phyloP scores from a whole-genome alignment of 2,329 filamentous ascomycete genomes.

The Lachnellula hyalina region DNA sequence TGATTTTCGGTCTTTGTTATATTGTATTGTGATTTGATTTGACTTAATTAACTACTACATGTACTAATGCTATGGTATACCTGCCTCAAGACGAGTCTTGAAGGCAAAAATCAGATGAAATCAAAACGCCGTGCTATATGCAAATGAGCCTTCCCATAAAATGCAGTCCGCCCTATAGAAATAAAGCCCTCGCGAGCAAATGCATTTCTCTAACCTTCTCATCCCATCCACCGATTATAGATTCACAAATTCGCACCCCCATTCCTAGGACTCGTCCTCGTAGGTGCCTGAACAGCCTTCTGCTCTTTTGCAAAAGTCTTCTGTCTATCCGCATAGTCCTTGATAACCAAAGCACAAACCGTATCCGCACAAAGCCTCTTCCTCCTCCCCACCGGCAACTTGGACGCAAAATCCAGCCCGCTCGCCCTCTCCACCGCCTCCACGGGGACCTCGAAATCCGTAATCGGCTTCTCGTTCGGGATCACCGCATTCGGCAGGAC shows the following conservation, averaged over 20 bases:
- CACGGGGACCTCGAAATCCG: slow-evolving; percentile 90
- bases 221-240: not conserved
- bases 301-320: slow-evolving; percentile 44
- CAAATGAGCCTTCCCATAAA: slow-evolving; percentile 2
- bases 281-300: slow-evolving; percentile 15
- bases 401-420: slow-evolving; percentile 82
- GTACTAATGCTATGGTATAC: slow-evolving; percentile 2
- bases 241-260: slow-evolving; percentile 13
- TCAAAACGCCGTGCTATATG: slow-evolving; percentile 13
- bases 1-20: too few relatives aligned
- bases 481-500: slow-evolving; percentile 91
- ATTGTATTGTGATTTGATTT: too few relatives aligned
- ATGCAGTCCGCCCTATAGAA: not conserved
- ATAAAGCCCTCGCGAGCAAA: slow-evolving; percentile 13
- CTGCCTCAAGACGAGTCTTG: not conserved
- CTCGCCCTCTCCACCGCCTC: slow-evolving; percentile 90
- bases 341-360: slow-evolving; percentile 76
- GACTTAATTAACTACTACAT: too few relatives aligned
- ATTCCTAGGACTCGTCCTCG: slow-evolving; percentile 28
- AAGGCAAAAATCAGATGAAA: not conserved
- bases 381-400: slow-evolving; percentile 67
- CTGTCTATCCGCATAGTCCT: slow-evolving; percentile 65
- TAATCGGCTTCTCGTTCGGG: slow-evolving; percentile 77
- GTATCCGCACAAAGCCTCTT: slow-evolving; percentile 81
- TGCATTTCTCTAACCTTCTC: slow-evolving; percentile 5